A percentile compares a stretch with the other conserved stretches of the same genome.
Evolutionary conservation across 2,329 filamentous ascomycete species (phyloP).

Genomic region (Exserohilum turcica): DNA sequence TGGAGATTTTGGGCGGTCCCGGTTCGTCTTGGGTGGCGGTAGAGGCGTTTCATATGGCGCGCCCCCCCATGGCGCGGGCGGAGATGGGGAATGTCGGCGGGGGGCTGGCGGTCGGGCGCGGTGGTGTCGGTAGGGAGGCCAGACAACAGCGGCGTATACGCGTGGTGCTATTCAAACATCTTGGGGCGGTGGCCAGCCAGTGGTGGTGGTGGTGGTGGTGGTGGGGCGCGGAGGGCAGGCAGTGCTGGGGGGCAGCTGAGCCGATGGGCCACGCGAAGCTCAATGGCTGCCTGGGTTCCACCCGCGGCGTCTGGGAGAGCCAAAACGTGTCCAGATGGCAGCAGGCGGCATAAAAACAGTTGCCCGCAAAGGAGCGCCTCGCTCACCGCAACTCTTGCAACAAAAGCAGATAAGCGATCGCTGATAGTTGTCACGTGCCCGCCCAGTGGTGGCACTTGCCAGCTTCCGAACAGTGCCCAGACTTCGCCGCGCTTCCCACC

Average conservation of each 20-base stretch:
- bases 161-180: not conserved
- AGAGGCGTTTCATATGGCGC: not conserved
- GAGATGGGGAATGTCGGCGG: no score
- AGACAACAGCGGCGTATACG: not conserved
- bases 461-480: constrained; percentile 34
- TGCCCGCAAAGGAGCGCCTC: constrained; percentile 7
- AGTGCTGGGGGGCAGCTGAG: constrained; percentile 34
- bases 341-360: constrained; percentile 22
- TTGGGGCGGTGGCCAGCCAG: not conserved
- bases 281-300: constrained; percentile 38
- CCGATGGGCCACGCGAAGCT: constrained; percentile 24
- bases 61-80: not conserved
- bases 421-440: constrained; percentile 39
- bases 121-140: no score
- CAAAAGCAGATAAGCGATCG: constrained; percentile 29
- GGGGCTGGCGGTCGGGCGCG: no score
- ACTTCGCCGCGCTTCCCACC: constrained; percentile 32
- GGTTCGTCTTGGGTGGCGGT: not conserved
- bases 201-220: constrained; percentile 19
- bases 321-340: constrained; percentile 42
- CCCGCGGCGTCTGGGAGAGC: constrained; percentile 20
- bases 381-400: constrained; percentile 27
- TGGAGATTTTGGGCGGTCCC: not conserved
- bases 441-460: constrained; percentile 26
- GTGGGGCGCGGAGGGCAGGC: constrained; percentile 31